Evolutionary conservation across 805 yeast genomes (phyloP).

Genomic region (Yamadazyma philogaea): DNA sequence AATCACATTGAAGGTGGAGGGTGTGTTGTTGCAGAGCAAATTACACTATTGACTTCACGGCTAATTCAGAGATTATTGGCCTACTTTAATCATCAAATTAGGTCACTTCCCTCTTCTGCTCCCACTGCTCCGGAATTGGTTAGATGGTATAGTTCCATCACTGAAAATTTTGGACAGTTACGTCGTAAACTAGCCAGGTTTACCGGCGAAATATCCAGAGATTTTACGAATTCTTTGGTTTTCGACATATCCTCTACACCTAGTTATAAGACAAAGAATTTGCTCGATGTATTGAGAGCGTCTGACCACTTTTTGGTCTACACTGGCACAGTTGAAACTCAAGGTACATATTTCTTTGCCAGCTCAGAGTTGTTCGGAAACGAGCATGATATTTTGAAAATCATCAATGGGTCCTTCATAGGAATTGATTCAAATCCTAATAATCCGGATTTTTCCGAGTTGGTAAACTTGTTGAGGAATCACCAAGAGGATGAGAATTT

Average conservation of each 20-base stretch:
- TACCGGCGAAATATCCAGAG: conserved; percentile 59
- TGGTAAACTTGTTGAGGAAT: conserved; percentile 18
- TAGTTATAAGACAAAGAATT: conserved; percentile 44
- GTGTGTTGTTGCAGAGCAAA: conserved; percentile 73
- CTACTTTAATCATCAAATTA: conserved; percentile 69
- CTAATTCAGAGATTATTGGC: conserved; percentile 65
- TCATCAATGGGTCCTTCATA: conserved; percentile 38
- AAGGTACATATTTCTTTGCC: conserved; percentile 79
- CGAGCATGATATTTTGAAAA: conserved; percentile 36
- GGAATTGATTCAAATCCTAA: conserved; percentile 33
- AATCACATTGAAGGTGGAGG: conserved; percentile 78
- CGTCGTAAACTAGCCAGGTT: conserved; percentile 83
- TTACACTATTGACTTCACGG: conserved; percentile 61
- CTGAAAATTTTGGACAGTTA: conserved; percentile 69
- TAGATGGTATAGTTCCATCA: conserved; percentile 65
- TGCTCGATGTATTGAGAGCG: conserved; percentile 57
- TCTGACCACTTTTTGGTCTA: conserved; percentile 74
- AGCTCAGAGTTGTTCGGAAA: conserved; percentile 51
- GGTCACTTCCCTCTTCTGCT: conserved; percentile 49
- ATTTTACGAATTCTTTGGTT: conserved; percentile 70
- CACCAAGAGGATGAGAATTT: conserved; percentile 18
- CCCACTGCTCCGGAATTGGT: conserved; percentile 37
- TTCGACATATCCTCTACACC: conserved; percentile 48
- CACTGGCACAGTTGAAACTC: conserved; percentile 66
- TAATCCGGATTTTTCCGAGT: conserved; percentile 25